Evolutionary conservation across 768 basidiomycete species (phyloP).

Genomic region (Trametes cubensis): DNA sequence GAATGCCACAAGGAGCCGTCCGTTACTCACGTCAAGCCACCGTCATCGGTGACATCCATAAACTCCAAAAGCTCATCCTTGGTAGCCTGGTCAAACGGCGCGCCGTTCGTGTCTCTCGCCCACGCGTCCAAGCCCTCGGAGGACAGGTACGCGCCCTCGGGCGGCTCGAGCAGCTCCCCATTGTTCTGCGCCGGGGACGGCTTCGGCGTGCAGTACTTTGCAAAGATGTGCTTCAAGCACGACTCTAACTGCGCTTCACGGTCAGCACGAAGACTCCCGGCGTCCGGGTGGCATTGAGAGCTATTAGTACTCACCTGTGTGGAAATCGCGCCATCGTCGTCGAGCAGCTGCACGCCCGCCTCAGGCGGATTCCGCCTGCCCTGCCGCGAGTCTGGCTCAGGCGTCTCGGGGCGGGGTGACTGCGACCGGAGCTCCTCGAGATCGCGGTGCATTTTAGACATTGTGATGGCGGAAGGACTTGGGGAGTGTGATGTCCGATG

Average conservation of each 20-base stretch:
- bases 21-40: conserved; percentile 66
- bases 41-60: conserved; percentile 73
- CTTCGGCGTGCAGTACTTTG: conserved; percentile 67
- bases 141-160: conserved; percentile 57
- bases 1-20: background rate
- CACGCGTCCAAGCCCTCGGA: conserved; percentile 69
- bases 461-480: background rate
- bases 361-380: conserved; percentile 54
- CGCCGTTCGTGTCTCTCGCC: conserved; percentile 83
- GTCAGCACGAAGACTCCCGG: too few species aligned
- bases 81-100: conserved; percentile 73
- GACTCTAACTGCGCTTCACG: conserved; percentile 53
- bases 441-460: conserved; percentile 29
- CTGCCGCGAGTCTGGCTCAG: conserved; percentile 62
- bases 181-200: conserved; percentile 16
- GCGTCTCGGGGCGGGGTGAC: conserved; percentile 60
- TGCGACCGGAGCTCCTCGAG: conserved; percentile 34
- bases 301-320: conserved; percentile 58
- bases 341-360: conserved; percentile 58
- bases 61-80: conserved; percentile 79
- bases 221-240: conserved; percentile 76
- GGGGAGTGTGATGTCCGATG: background rate
- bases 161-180: conserved; percentile 27
- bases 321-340: conserved; percentile 71
- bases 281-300: background rate